phyloP scores from a whole-genome alignment of 768 basidiomycete species.

The Royoungia palumana region DNA sequence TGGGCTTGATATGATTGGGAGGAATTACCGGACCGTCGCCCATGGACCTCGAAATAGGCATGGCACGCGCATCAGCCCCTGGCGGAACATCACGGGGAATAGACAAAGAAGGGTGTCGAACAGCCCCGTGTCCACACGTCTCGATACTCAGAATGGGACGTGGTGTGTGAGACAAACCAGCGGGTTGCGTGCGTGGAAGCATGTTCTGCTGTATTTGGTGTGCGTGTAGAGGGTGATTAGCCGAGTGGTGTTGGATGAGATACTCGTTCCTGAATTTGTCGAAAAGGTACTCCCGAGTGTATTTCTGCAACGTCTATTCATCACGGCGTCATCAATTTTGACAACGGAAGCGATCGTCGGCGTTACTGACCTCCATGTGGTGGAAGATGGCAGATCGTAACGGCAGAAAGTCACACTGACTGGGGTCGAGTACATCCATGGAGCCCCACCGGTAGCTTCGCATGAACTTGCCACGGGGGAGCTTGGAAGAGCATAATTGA shows the following conservation, averaged over 20 bases:
- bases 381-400: conserved; percentile 80
- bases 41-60: conserved; percentile 39
- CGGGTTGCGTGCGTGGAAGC: conserved; percentile 32
- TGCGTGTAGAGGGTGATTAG: conserved; percentile 39
- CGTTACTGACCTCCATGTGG: conserved; percentile 73
- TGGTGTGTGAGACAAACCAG: conserved; percentile 35
- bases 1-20: conserved; percentile 30
- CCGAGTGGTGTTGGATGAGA: conserved; percentile 49
- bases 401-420: conserved; percentile 76
- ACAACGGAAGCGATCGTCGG: conserved; percentile 12
- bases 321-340: conserved; percentile 19
- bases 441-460: conserved; percentile 82
- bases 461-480: conserved; percentile 59
- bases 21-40: conserved; percentile 32
- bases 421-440: conserved; percentile 74
- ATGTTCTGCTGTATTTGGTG: conserved; percentile 43
- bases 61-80: conserved; percentile 42
- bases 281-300: conserved; percentile 79
- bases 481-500: conserved; percentile 41
- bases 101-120: conserved; percentile 45
- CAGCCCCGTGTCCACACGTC: conserved; percentile 45
- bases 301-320: conserved; percentile 75
- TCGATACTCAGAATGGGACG: conserved; percentile 63
- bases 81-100: conserved; percentile 47
- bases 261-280: conserved; percentile 70